These are phyloP conservation scores for Plectosphaerella sp. DNA, from an alignment of 2,329 filamentous ascomycete species.

Conservation along the genomic window DNA sequence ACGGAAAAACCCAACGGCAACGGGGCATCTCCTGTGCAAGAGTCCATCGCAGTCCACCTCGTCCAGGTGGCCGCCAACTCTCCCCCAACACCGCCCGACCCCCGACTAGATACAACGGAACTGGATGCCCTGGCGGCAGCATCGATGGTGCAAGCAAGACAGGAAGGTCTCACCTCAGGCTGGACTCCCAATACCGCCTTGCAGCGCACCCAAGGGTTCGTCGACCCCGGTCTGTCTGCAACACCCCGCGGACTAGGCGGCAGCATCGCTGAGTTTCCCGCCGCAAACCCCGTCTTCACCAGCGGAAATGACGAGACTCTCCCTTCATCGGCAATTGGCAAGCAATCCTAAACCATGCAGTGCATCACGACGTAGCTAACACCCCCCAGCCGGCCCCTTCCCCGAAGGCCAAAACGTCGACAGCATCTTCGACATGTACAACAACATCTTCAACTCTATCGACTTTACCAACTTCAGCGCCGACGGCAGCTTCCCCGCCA, in stretches of 20 bases:
- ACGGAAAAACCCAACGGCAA: not conserved
- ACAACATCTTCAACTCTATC: not conserved
- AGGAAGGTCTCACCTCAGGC: not conserved
- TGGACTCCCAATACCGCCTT: not conserved
- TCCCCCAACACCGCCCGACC: not conserved
- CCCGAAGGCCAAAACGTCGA: not conserved
- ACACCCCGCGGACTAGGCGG: not conserved
- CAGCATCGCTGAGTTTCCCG: not conserved
- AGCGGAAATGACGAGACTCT: not conserved
- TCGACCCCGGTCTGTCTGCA: not conserved
- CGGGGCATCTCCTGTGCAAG: not conserved
- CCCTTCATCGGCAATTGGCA: too few species aligned
- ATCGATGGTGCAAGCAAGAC: not conserved
- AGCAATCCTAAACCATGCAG: too few species aligned
- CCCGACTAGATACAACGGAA: not conserved
- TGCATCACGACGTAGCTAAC: not conserved
- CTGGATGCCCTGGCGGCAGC: not conserved
- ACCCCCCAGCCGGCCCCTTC: not conserved
- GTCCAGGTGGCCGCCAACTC: not conserved
- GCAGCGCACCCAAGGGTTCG: not conserved
- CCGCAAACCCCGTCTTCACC: not conserved
- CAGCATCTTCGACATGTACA: not conserved
- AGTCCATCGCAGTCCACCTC: not conserved
- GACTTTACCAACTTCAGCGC: not conserved
- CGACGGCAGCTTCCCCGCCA: not conserved